phyloP scores from a whole-genome alignment of 331 rosid genomes.

The Saraca asoca region DNA sequence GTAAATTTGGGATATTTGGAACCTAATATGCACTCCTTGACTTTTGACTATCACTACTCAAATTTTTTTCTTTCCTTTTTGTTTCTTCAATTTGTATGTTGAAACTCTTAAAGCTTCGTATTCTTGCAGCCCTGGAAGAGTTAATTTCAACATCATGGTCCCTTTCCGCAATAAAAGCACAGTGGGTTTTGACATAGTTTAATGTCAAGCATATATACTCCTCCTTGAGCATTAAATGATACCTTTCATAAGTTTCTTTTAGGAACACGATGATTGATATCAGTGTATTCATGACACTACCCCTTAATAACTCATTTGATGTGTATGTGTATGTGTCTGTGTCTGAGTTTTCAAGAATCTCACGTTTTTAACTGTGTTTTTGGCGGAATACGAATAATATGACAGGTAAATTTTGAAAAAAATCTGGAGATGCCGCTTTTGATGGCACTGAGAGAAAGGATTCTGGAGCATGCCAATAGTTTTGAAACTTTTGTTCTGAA shows the following conservation, averaged over 20 bases:
- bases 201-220: constrained; percentile 3
- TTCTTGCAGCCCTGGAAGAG: constrained; percentile 11
- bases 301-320: constrained; percentile 1
- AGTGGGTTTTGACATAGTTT: neutral
- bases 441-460: constrained; percentile 76
- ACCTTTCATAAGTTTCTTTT: too few species aligned
- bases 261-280: constrained; percentile 13
- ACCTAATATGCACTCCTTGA: neutral
- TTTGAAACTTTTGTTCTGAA: constrained; percentile 73
- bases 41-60: neutral
- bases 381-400: constrained; percentile 34
- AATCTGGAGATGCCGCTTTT: constrained; percentile 69
- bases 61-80: neutral
- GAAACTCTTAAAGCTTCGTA: neutral
- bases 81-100: constrained; percentile 10
- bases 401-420: constrained; percentile 65
- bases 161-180: neutral
- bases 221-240: too few species aligned
- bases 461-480: constrained; percentile 66
- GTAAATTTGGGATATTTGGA: constrained; percentile 25
- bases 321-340: neutral
- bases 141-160: neutral
- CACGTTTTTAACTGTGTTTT: constrained; percentile 21
- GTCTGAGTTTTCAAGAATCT: neutral
- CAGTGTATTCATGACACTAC: too few species aligned